phyloP scores from a whole-genome alignment of 2,329 filamentous ascomycete genomes.

The Gremmenia infestans region DNA sequence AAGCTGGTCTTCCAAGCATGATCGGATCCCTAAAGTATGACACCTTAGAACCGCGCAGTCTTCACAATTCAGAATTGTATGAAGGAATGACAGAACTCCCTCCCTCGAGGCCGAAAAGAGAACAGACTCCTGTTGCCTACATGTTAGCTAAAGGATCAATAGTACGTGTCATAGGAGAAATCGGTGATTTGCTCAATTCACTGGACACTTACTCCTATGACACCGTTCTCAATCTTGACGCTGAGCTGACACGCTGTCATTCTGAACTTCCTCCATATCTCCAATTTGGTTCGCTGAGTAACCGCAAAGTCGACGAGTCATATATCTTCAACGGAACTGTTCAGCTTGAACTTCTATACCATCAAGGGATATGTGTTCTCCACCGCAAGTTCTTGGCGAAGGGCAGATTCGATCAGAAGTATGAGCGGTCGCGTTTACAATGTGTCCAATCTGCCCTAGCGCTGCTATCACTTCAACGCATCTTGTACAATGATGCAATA shows the following conservation, averaged over 20 bases:
- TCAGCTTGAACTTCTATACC: constrained; percentile 74
- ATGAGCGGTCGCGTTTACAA: constrained; percentile 65
- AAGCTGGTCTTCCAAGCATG: constrained; percentile 55
- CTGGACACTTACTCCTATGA: constrained; percentile 52
- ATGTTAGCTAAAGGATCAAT: constrained; percentile 69
- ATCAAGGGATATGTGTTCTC: constrained; percentile 80
- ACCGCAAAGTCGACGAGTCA: constrained; percentile 61
- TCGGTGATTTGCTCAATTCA: constrained; percentile 56
- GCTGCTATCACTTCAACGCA: constrained; percentile 4
- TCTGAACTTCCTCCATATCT: constrained; percentile 72
- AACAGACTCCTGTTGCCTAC: constrained; percentile 70
- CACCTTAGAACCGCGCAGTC: constrained; percentile 66
- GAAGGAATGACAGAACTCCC: constrained; percentile 62
- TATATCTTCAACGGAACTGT: constrained; percentile 79
- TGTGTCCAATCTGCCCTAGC: constrained; percentile 21
- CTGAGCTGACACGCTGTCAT: constrained; percentile 52
- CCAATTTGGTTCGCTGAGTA: constrained; percentile 56
- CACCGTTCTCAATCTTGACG: constrained; percentile 56
- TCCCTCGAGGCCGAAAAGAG: constrained; percentile 58
- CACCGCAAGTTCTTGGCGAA: constrained; percentile 77
- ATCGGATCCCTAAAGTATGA: constrained; percentile 63
- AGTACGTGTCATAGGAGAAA: constrained; percentile 61
- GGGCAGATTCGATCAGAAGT: constrained; percentile 69
- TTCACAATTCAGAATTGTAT: constrained; percentile 73
- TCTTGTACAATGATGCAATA: constrained; percentile 4